Percentiles rank a stretch among this genome's conserved stretches.
Evolutionary conservation across 768 basidiomycete genomes (phyloP).

Genomic region (Leccinum barrowsii): DNA sequence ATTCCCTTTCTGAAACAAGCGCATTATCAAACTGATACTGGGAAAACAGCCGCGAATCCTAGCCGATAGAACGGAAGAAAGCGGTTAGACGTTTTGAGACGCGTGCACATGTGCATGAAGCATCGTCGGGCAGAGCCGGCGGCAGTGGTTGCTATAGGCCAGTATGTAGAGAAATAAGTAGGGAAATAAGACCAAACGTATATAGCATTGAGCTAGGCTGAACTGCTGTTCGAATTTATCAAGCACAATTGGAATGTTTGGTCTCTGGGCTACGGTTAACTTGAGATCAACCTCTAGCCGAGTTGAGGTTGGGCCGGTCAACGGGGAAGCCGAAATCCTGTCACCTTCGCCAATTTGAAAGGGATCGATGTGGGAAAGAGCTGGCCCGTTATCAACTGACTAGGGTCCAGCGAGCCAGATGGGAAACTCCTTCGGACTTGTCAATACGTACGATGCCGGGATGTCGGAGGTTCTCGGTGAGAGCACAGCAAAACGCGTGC

Average conservation of each 20-base stretch:
- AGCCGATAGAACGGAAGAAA: not conserved
- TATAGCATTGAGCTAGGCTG: not conserved
- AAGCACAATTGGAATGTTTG: not conserved
- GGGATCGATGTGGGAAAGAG: not conserved
- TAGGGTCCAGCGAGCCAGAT: not conserved
- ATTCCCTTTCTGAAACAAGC: not conserved
- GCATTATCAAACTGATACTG: not conserved
- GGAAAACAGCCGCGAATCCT: not conserved
- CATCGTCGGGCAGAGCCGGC: not conserved
- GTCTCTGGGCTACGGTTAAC: not conserved
- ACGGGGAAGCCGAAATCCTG: not conserved
- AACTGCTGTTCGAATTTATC: not conserved
- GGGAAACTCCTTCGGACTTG: not conserved
- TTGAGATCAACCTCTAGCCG: not conserved
- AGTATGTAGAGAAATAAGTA: not conserved
- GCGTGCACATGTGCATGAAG: not conserved
- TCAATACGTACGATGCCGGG: not conserved
- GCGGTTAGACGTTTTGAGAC: not conserved
- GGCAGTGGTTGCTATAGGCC: not conserved
- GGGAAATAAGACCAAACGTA: not conserved
- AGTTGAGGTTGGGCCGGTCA: not conserved
- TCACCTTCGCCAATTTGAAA: not conserved
- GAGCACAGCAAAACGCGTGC: not conserved
- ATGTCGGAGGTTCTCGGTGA: not conserved
- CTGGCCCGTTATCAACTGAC: not conserved